A percentile compares a stretch with the other conserved stretches of the same genome.
Conservation (phyloP, 176 grass and related monocot species). For the Secale cereale region DNA sequence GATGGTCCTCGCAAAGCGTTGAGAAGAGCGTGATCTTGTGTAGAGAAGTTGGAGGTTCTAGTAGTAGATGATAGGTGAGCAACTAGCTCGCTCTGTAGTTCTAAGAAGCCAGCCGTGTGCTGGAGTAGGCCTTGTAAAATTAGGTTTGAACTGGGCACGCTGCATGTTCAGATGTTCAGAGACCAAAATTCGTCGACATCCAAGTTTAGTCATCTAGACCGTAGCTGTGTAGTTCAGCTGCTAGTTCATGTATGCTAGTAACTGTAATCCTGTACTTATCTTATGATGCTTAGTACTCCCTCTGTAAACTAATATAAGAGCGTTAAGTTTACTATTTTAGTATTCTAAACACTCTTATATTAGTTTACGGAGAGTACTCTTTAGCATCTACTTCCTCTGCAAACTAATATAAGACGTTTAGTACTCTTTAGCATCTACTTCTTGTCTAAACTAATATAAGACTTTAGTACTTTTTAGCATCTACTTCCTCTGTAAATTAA, state of each 20-base stretch:
- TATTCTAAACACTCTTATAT: too few relatives aligned
- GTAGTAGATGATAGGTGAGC: conserved; percentile 34
- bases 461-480: neutral
- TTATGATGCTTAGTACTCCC: neutral
- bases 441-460: too few relatives aligned
- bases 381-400: neutral
- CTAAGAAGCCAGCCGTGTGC: neutral
- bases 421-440: too few relatives aligned
- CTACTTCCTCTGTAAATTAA: neutral
- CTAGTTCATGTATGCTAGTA: conserved; percentile 19
- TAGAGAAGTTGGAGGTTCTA: conserved; percentile 35
- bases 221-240: conserved; percentile 1
- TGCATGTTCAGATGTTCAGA: conserved; percentile 17
- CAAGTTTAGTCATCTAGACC: conserved; percentile 14
- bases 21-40: conserved; percentile 21
- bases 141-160: neutral
- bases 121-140: conserved; percentile 6
- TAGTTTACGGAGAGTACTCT: too few relatives aligned
- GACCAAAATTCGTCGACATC: conserved; percentile 27
- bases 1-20: conserved; percentile 63
- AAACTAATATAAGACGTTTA: neutral
- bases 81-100: conserved; percentile 41
- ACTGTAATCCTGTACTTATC: neutral
- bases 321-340: too few relatives aligned
- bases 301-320: too few relatives aligned